Evolutionary conservation across 768 basidiomycete genomes (phyloP).

Genomic region (Podaxis mareebaensis): DNA sequence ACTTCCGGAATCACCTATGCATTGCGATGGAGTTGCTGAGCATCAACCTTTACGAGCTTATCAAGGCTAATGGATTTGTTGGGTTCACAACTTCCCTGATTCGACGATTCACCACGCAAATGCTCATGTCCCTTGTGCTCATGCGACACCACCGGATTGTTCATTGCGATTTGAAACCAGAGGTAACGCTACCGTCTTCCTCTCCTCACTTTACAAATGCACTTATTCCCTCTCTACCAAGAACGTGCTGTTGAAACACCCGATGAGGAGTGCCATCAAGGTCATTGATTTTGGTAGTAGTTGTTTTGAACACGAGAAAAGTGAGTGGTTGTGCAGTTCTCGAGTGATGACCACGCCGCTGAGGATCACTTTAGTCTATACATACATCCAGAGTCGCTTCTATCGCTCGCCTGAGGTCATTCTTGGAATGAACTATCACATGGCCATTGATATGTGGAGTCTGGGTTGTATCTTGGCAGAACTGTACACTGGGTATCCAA

Average conservation of each 20-base stretch:
- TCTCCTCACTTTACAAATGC: background rate
- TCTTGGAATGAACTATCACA: constrained; percentile 98
- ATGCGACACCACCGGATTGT: constrained; percentile 98
- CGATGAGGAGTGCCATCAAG: constrained; percentile 94
- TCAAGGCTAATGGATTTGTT: constrained; percentile 98
- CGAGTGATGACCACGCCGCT: constrained; percentile 9
- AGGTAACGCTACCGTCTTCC: constrained; percentile 47
- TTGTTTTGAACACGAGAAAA: constrained; percentile 98
- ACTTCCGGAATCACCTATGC: constrained; percentile 96
- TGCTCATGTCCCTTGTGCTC: constrained; percentile 86
- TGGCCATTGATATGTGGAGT: constrained; percentile 99
- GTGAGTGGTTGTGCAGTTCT: constrained; percentile 43
- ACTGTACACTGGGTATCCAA: constrained; percentile 95
- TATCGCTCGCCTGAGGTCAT: constrained; percentile 99
- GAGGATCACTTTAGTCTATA: constrained; percentile 71
- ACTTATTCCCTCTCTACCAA: constrained; percentile 31
- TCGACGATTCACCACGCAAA: constrained; percentile 94
- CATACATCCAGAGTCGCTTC: constrained; percentile 99
- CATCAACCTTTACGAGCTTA: constrained; percentile 98
- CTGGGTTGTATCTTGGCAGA: constrained; percentile 97
- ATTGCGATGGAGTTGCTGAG: constrained; percentile 98
- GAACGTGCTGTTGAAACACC: constrained; percentile 95
- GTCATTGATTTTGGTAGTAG: constrained; percentile 99
- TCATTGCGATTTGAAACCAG: constrained; percentile 98
- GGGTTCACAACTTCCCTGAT: constrained; percentile 97